A percentile compares a stretch with the other conserved stretches of the same genome.
Conservation (phyloP, 768 basidiomycete species). For the Pilatotrama ljubarskyi region DNA sequence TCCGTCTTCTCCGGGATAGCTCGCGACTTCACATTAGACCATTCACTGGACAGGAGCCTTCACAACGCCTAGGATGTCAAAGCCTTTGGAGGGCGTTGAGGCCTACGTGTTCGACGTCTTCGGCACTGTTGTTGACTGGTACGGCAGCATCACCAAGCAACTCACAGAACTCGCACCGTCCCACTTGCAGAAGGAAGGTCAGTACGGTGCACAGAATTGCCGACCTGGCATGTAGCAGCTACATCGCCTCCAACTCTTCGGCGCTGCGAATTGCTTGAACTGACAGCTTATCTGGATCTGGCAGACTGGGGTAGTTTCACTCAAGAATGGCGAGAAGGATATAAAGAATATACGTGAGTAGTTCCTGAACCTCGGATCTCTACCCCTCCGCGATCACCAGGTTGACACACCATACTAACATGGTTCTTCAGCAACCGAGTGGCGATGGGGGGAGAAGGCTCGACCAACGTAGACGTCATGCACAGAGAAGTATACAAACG, state of each 20-base stretch:
- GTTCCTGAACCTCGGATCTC: not conserved
- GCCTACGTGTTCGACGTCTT: constrained; percentile 34
- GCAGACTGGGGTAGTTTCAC: constrained; percentile 52
- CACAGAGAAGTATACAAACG: constrained; percentile 50
- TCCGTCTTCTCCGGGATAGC: not conserved
- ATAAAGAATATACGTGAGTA: constrained; percentile 47
- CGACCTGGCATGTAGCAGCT: not conserved
- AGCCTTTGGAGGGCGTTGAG: constrained; percentile 23
- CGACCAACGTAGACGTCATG: constrained; percentile 53
- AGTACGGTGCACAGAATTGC: not conserved
- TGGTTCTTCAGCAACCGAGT: constrained; percentile 46
- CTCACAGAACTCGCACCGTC: not conserved
- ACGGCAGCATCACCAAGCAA: constrained; percentile 23
- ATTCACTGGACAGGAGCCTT: too few species aligned
- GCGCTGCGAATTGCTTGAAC: too few species aligned
- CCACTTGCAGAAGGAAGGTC: constrained; percentile 8
- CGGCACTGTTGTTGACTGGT: constrained; percentile 36
- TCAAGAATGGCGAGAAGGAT: constrained; percentile 56
- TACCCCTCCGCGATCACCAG: too few species aligned
- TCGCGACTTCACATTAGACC: not conserved
- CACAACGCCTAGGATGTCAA: not conserved
- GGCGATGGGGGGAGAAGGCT: constrained; percentile 46
- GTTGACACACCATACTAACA: too few species aligned
- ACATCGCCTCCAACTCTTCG: too few species aligned
- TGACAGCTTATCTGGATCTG: too few species aligned